Base-by-base conservation (phyloP, 2,329 filamentous ascomycete species). In the Elsinoe batatas region DNA sequence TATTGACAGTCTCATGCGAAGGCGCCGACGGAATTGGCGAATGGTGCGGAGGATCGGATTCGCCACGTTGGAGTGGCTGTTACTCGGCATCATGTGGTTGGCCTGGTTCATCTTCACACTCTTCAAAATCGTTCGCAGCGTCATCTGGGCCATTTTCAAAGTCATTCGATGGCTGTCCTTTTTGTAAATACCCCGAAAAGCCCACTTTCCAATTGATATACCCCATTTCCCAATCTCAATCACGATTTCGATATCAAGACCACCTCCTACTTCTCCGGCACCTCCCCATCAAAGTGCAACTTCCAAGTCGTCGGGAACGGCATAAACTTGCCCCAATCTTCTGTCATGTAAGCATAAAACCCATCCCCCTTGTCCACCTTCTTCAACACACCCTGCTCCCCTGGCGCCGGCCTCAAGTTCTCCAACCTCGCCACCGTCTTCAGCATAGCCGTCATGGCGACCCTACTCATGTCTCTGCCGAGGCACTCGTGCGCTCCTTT, bases 31-130 rank as follows among this genome's bases (percentile, higher is more conserved):
- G 58, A 77, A 89, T 53, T 77, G 93, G 65, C 77, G 88, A 55
- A 90, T 88, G 82, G 70, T 90, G 20, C 77, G 88, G 37, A 77
- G 87, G 12, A 81, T 83, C 0, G 84, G 88, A 12, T 97, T 90
- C 79, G 82, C 90, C 55, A 71, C 85, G 17, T 80, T 96, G 13
- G 91, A 97, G 74, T 96, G 90, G 89, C 74, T 82, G 50, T 78
- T 97, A 15, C 82, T 97, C 37, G 87, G 87, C 3, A 80, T 94
- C 62, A 88, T 97, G 83, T 96, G 93, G 90, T 89, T 86, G 70
- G 84, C 94, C 13, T 97, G 91, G 90, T 81, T 94, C 58, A 75
- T 95, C 33, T 91, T 96, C 20, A 87, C 90, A 68, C 75, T 91
- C 20, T 75, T 86, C 53, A 80, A 88, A 58, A 69, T 87, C 12